Evolutionary conservation across 129 eudicot species (phyloP).

Genomic region (Flaveria ramosissima): DNA sequence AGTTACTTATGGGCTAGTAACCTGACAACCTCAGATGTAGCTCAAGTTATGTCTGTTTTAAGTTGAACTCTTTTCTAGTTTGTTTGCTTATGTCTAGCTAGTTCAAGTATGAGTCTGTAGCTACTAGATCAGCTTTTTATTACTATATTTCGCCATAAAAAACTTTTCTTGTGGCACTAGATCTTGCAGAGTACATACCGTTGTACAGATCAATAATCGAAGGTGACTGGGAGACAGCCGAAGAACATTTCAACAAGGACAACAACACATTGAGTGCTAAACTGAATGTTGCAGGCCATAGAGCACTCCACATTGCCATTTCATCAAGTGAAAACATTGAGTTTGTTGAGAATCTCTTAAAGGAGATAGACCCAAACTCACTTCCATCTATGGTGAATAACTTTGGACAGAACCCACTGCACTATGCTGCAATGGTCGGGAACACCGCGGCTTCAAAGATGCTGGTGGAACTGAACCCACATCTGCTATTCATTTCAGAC

Average conservation of each 20-base stretch:
- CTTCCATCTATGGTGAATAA: slow-evolving; percentile 3
- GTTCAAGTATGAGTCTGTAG: no score
- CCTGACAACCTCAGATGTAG: no score
- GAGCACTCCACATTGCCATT: background rate
- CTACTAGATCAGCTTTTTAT: background rate
- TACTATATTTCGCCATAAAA: background rate
- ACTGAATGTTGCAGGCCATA: background rate
- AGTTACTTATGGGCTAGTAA: no score
- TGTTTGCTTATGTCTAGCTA: no score
- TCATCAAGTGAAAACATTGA: background rate
- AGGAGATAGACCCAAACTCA: background rate
- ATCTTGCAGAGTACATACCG: background rate
- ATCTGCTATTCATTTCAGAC: slow-evolving; percentile 17
- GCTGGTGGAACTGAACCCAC: slow-evolving; percentile 33
- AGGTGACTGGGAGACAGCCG: slow-evolving; percentile 20
- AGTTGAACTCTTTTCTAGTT: no score
- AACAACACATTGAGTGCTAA: background rate
- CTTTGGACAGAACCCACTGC: slow-evolving; percentile 15
- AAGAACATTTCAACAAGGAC: background rate
- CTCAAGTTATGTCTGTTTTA: no score
- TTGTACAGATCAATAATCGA: slow-evolving; percentile 12
- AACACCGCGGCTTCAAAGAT: slow-evolving; percentile 31
- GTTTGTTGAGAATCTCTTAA: slow-evolving; percentile 18
- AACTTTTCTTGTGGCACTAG: background rate
- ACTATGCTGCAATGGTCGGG: slow-evolving; percentile 31